phyloP scores from a whole-genome alignment of 2,329 filamentous ascomycete genomes.

The Colletotrichum agaves region DNA sequence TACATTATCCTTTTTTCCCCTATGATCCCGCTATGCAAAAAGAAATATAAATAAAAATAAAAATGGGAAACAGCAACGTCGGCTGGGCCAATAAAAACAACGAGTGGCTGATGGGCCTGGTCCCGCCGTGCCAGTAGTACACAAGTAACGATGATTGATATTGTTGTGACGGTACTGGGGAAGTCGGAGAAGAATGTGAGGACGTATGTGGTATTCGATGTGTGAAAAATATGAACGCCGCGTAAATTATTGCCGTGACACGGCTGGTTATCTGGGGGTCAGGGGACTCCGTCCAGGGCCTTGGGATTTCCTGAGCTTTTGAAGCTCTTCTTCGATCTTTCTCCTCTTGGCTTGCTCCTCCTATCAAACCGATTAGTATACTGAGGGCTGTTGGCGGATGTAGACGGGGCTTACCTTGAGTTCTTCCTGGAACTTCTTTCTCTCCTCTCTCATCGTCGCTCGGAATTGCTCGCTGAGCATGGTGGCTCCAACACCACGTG shows the following conservation, averaged over 20 bases:
- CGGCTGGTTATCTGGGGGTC: conserved; percentile 48
- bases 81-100: not conserved
- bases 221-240: not conserved
- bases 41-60: too few species aligned
- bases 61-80: conserved; percentile 15
- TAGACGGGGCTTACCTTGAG: conserved; percentile 53
- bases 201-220: not conserved
- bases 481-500: conserved; percentile 56
- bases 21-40: conserved; percentile 32
- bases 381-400: not conserved
- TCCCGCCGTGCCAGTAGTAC: not conserved
- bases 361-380: conserved; percentile 50
- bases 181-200: not conserved
- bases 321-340: conserved; percentile 63
- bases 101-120: not conserved
- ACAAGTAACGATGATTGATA: not conserved
- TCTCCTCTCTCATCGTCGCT: conserved; percentile 65
- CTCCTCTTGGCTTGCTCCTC: conserved; percentile 61
- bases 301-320: conserved; percentile 54
- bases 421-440: conserved; percentile 67
- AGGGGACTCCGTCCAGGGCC: conserved; percentile 56
- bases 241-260: not conserved
- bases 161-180: not conserved
- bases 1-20: not conserved
- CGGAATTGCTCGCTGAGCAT: conserved; percentile 68